phyloP scores from a whole-genome alignment of 2,329 filamentous ascomycete species.

The Xylaria polymorpha region DNA sequence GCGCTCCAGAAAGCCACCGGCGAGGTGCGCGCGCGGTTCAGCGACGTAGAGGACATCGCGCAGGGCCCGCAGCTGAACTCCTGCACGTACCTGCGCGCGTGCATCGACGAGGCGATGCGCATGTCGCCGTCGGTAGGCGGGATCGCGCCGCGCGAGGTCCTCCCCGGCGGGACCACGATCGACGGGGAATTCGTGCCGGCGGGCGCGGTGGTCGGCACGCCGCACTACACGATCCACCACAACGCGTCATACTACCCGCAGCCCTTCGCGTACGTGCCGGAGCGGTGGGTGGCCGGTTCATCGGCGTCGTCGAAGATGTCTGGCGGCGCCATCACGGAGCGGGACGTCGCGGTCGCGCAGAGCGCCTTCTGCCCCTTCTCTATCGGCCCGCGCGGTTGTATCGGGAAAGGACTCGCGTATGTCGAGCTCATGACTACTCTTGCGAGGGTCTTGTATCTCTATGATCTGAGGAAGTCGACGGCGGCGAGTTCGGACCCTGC shows the following conservation, averaged over 20 bases:
- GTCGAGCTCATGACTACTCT: constrained; percentile 73
- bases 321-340: constrained; percentile 57
- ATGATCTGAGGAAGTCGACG: constrained; percentile 67
- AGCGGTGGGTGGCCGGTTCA: constrained; percentile 70
- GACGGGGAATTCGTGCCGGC: constrained; percentile 66
- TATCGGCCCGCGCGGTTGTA: constrained; percentile 76
- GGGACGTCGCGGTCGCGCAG: constrained; percentile 67
- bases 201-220: constrained; percentile 71
- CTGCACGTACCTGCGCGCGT: constrained; percentile 70
- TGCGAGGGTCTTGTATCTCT: constrained; percentile 70
- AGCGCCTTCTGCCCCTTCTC: constrained; percentile 81
- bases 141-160: constrained; percentile 69
- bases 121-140: constrained; percentile 71
- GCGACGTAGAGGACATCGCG: constrained; percentile 64
- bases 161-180: constrained; percentile 65
- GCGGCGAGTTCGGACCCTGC: constrained; percentile 60
- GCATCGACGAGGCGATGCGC: constrained; percentile 74
- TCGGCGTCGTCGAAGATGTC: constrained; percentile 51
- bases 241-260: constrained; percentile 71
- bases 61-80: constrained; percentile 62
- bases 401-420: constrained; percentile 77
- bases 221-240: constrained; percentile 76
- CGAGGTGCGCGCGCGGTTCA: constrained; percentile 66
- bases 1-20: constrained; percentile 60
- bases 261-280: constrained; percentile 69